A percentile compares a stretch with the other conserved stretches of the same genome.
These are phyloP conservation scores for Aschersonia sp. DNA, from an alignment of 2,329 filamentous ascomycete species.

Conservation along the genomic window DNA sequence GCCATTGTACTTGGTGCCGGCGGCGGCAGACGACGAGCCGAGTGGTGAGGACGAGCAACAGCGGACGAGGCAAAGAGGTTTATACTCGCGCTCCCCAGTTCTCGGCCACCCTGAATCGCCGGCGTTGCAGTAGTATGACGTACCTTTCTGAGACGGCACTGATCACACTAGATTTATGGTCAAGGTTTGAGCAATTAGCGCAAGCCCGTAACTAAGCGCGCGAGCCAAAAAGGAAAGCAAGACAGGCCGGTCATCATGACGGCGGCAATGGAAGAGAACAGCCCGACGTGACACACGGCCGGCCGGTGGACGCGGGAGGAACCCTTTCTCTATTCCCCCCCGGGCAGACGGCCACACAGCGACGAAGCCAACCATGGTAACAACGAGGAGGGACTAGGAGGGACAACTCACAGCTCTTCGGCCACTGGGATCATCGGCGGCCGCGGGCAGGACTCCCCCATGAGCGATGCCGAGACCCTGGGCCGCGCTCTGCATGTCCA, in stretches of 20 bases:
- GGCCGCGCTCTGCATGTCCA: slow-evolving; percentile 3
- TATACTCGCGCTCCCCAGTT: not conserved
- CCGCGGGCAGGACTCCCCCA: slow-evolving; percentile 11
- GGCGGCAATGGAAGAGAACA: no score
- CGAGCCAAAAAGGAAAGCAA: no score
- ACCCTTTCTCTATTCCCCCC: not conserved
- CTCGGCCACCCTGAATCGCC: not conserved
- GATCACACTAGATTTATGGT: slow-evolving; percentile 23
- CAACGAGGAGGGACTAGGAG: not conserved
- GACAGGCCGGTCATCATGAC: no score
- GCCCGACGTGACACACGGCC: no score
- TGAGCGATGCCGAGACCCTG: slow-evolving; percentile 1
- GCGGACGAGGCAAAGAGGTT: not conserved
- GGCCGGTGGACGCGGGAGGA: no score
- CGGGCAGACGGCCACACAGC: not conserved
- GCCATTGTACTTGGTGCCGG: no score
- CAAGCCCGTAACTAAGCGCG: no score
- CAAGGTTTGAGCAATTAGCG: slow-evolving; percentile 1
- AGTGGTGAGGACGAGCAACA: not conserved
- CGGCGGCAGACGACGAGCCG: not conserved
- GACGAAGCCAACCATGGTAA: not conserved
- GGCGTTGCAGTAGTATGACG: slow-evolving; percentile 7
- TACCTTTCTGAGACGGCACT: slow-evolving; percentile 27
- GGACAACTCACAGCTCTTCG: slow-evolving; percentile 20
- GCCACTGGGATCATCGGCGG: slow-evolving; percentile 18